These are phyloP conservation scores for Teunomyces stri DNA, from an alignment of 805 yeast species.

Conservation along the genomic window DNA sequence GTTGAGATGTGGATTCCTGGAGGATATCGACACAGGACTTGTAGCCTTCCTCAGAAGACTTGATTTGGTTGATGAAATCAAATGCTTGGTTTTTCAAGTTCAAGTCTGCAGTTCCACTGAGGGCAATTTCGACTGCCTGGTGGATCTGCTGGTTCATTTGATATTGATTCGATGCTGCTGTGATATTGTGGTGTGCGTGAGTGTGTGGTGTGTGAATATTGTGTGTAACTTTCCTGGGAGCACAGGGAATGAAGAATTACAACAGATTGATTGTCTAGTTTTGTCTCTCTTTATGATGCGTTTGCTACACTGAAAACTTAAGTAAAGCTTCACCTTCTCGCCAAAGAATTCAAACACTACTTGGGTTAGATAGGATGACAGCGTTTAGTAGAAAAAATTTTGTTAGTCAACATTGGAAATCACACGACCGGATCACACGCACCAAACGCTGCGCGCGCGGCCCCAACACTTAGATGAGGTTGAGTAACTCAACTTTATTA, in stretches of 20 bases:
- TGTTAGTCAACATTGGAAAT: conserved; percentile 3
- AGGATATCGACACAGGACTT: conserved; percentile 52
- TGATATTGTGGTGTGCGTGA: not conserved
- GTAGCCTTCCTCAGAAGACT: conserved; percentile 55
- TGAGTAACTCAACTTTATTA: too few species aligned
- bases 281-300: not conserved
- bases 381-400: conserved; percentile 1
- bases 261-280: not conserved
- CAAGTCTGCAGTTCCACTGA: conserved; percentile 63
- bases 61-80: conserved; percentile 52
- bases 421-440: not conserved
- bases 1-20: conserved; percentile 18
- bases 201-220: too few species aligned
- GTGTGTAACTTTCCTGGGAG: not conserved
- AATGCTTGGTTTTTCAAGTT: conserved; percentile 54
- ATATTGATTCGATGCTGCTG: not conserved
- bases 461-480: not conserved
- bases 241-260: not conserved
- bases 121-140: conserved; percentile 85
- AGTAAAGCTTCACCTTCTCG: conserved; percentile 1
- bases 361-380: conserved; percentile 3
- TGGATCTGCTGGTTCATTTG: conserved; percentile 61
- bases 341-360: conserved; percentile 2
- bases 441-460: not conserved
- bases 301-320: conserved; percentile 2